phyloP scores from a whole-genome alignment of 2,329 filamentous ascomycete species.

The Clonostachys sp. region DNA sequence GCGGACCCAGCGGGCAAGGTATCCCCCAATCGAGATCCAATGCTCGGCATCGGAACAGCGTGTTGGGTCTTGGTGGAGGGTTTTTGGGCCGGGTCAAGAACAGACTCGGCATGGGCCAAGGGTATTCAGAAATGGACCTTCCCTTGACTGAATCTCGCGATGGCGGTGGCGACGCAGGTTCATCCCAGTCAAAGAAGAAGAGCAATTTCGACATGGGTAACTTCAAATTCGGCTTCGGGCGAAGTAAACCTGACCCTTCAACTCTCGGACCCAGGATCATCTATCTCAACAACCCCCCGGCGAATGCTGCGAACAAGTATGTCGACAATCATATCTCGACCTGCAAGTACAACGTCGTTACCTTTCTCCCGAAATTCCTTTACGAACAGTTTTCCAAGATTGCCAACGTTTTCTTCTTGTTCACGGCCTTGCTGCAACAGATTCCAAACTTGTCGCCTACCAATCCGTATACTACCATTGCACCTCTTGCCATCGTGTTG shows the following conservation, averaged over 20 bases:
- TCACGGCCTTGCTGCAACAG: conserved; percentile 90
- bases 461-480: conserved; percentile 93
- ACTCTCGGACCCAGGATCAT: conserved; percentile 90
- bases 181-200: conserved; percentile 32
- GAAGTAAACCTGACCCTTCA: conserved; percentile 80
- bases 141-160: conserved; percentile 73
- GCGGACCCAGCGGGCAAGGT: conserved; percentile 52
- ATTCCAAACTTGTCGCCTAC: conserved; percentile 94
- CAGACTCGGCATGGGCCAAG: conserved; percentile 79
- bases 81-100: conserved; percentile 84
- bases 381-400: conserved; percentile 99
- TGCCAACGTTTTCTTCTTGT: conserved; percentile 98
- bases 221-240: conserved; percentile 91
- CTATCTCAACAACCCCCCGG: conserved; percentile 91
- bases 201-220: conserved; percentile 66
- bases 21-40: conserved; percentile 35
- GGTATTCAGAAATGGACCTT: conserved; percentile 97
- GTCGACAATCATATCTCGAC: conserved; percentile 97
- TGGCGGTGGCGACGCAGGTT: conserved; percentile 18
- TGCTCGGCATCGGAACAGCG: conserved; percentile 79
- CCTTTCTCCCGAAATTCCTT: conserved; percentile 94
- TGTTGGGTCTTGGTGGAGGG: conserved; percentile 81
- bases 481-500: conserved; percentile 84
- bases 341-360: conserved; percentile 91
- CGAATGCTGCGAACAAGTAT: conserved; percentile 85